Evolutionary conservation across 2,329 filamentous ascomycete species (phyloP), one percentile per base, ranked within the genome.

Genomic region (Fusarium pseudograminearum): DNA sequence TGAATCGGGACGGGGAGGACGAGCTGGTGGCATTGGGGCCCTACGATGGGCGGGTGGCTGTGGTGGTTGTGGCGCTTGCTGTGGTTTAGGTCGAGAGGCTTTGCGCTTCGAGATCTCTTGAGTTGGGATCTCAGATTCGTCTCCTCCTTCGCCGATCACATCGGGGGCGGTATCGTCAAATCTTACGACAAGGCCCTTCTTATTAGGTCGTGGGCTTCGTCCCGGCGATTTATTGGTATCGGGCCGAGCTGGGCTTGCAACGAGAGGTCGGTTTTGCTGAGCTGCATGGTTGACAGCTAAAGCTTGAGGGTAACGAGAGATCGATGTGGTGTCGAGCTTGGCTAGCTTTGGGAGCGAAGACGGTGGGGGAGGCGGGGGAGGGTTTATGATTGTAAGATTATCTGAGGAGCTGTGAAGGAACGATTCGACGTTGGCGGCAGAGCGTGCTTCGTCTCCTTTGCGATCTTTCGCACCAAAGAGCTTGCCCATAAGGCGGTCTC

Each of bases 71-170:
- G 52, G 41, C 15, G 41, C 22, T 36, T 55, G 53, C 42, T 34
- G 42, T 38, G 42, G 41, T 40, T 57, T 63, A 22, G 78, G 79
- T 72, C 76, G 80, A 31, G 75, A 55, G 70, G 74, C 83, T 78
- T 86, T 90, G 67, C 81, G 83, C 76, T 83, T 85, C 7, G 89
- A 90, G 57, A 97, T 90, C 76, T 96, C 91, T 22, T 89, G 83
- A 3, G 90, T 87, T 3, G 92, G 92, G 11, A 86, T 82, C 56
- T 92, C 89, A 57, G 91, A 91, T 78, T 97, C 94, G 75, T 98
- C 95, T 34, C 95, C 95, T 61, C 95, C 95, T 79, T 95, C 91
- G 47, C 95, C 95, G 75, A 98, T 98, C 66, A 97, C 80, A 47
- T 93, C 91, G 9, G 94, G 94, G 57, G 86, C 84, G 12, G 85